Evolutionary conservation across 106 monocot species (phyloP).

Genomic region (Apostasia ramifera): DNA sequence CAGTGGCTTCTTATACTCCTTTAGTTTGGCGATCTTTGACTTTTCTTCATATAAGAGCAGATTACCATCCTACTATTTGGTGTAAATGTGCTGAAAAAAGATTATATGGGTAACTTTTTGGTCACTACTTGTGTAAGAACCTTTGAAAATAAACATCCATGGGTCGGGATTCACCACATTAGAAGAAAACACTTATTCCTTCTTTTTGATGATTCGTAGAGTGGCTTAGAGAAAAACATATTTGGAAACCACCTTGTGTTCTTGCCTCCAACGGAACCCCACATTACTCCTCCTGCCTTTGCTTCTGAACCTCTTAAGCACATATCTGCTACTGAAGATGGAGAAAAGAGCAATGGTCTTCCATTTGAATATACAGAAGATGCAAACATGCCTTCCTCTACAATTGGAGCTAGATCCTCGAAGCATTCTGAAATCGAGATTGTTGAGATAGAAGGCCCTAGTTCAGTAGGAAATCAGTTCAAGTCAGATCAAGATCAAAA

Average conservation of each 20-base stretch:
- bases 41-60: too few species aligned
- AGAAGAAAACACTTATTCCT: too few species aligned
- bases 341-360: slow-evolving; percentile 25
- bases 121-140: too few species aligned
- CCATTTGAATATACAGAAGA: slow-evolving; percentile 27
- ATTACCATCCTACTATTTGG: too few species aligned
- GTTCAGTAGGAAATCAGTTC: slow-evolving; percentile 32
- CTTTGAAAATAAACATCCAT: too few species aligned
- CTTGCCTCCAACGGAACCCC: slow-evolving; percentile 50
- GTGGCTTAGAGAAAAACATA: slow-evolving; percentile 84
- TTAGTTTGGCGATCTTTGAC: too few species aligned
- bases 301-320: slow-evolving; percentile 70
- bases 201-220: slow-evolving; percentile 24
- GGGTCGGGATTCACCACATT: too few species aligned
- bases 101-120: too few species aligned
- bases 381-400: slow-evolving; percentile 20
- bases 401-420: slow-evolving; percentile 22
- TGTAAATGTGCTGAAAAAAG: too few species aligned
- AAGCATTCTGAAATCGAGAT: slow-evolving; percentile 61
- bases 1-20: too few species aligned
- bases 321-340: slow-evolving; percentile 33
- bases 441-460: slow-evolving; percentile 81
- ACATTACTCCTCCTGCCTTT: slow-evolving; percentile 73
- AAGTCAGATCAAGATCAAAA: slow-evolving; percentile 41
- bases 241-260: slow-evolving; percentile 88